These are phyloP conservation scores for Sporothrix mexicana DNA, from an alignment of 2,329 filamentous ascomycete species.

Conservation along the genomic window DNA sequence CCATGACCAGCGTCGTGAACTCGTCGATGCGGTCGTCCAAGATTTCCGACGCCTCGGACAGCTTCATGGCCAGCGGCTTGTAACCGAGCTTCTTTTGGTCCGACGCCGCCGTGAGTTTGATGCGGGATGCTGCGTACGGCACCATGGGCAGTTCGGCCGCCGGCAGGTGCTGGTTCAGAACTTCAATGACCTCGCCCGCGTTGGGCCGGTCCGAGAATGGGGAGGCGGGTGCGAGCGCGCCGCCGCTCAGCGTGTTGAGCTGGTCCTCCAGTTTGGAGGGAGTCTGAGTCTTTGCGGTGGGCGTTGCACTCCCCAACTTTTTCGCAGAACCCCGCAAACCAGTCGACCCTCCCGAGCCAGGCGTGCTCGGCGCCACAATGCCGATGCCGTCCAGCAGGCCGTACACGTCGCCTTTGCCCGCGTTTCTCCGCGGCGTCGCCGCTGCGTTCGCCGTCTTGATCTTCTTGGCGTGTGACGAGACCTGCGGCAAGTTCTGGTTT, in stretches of 20 bases:
- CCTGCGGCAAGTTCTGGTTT: conserved; percentile 1
- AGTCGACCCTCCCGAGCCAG: conserved; percentile 43
- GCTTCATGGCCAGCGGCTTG: conserved; percentile 92
- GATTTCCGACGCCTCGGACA: conserved; percentile 89
- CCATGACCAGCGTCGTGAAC: conserved; percentile 75
- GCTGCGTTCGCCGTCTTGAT: conserved; percentile 57
- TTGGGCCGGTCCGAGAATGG: conserved; percentile 79
- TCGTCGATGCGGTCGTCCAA: conserved; percentile 95
- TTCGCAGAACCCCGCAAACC: conserved; percentile 32
- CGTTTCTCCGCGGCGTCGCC: conserved; percentile 65
- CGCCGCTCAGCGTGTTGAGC: conserved; percentile 47
- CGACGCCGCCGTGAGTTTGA: conserved; percentile 84
- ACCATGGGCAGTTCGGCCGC: conserved; percentile 72
- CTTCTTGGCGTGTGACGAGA: conserved; percentile 26
- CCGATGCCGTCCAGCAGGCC: conserved; percentile 62
- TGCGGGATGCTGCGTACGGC: conserved; percentile 74
- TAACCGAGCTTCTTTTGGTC: conserved; percentile 91
- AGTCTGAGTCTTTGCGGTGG: conserved; percentile 52
- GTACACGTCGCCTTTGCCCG: conserved; percentile 72
- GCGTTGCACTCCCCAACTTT: conserved; percentile 46
- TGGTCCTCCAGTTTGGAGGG: conserved; percentile 50
- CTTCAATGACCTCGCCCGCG: conserved; percentile 80
- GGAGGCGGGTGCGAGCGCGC: conserved; percentile 42
- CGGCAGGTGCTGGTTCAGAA: conserved; percentile 77
- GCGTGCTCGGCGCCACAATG: conserved; percentile 60